Evolutionary conservation across 352 stramenopile species (phyloP), one percentile per base, ranked within the genome.

Genomic region (Lagenidium giganteum): DNA sequence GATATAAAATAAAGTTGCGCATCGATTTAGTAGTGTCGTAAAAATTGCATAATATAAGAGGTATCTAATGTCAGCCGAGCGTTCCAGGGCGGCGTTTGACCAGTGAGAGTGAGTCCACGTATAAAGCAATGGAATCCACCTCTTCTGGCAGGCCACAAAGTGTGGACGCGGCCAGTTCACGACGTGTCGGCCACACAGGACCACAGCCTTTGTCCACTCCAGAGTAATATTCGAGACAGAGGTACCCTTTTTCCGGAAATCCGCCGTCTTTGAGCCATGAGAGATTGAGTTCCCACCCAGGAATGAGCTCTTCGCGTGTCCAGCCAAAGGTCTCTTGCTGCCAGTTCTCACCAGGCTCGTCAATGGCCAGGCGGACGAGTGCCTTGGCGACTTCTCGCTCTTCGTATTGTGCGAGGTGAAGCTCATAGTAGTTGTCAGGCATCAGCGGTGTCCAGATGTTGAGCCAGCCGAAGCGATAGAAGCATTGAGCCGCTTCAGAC

Each of bases 261-360:
- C 71, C 74, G 18, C 76, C 70, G 47, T 91, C 79, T 48, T 85
- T 86, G 31, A 87, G 64, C 79, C 79, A 91, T 39, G 71, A 85
- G 36, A 81, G 55, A 31, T 88, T 88, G 44, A 91, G 74, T 44
- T 88, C 71, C 79, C 79, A 91, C 16, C 79, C 79, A 0, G 79
- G 79, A 20, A 91, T 82, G 25, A 75, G 65, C 53, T 91, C 76
- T n/a, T 80, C 71, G 20, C 75, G 70, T 24, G 66, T 83, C 79
- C 75, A 88, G 11, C 75, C 75, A 49, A 88, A 91, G 8, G 64
- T 87, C 45, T 88, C 73, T 9, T 58, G 54, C 47, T 85, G 73
- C 79, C 79, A 91, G 51, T 91, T 91, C 51, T 91, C 75, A 5
- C 79, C 79, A 0, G 79, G 79, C 34, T 91, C 79, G 20, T 84